A percentile compares a stretch with the other conserved stretches of the same genome.
These are phyloP conservation scores for Fusarium sp. DNA, from an alignment of 2,329 filamentous ascomycete genomes.

Conservation along the genomic window DNA sequence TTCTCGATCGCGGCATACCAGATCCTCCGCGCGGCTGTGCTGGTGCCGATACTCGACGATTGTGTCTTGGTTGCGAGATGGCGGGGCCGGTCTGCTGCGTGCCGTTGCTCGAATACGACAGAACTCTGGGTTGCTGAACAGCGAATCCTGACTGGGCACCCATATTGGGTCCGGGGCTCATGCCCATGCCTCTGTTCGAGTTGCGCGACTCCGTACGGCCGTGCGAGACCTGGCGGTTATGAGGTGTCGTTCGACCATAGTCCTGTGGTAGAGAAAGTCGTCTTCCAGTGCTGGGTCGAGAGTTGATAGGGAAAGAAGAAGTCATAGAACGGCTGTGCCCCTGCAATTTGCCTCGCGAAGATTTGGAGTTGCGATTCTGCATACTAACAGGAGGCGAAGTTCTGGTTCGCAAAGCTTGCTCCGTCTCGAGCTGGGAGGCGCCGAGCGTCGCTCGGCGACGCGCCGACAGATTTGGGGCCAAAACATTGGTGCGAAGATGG, in stretches of 20 bases:
- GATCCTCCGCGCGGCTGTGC: constrained; percentile 18
- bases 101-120: constrained; percentile 40
- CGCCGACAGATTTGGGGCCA: constrained; percentile 47
- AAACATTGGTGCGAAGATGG: constrained; percentile 38
- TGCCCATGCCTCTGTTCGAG: constrained; percentile 25
- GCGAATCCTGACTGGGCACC: constrained; percentile 18
- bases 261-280: constrained; percentile 40
- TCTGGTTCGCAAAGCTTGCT: constrained; percentile 48
- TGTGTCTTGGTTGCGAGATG: constrained; percentile 29
- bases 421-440: constrained; percentile 20
- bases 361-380: constrained; percentile 54
- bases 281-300: constrained; percentile 19
- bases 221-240: constrained; percentile 30
- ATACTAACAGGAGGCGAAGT: constrained; percentile 59
- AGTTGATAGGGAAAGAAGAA: constrained; percentile 28
- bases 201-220: constrained; percentile 27
- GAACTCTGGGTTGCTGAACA: constrained; percentile 24
- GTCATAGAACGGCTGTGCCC: constrained; percentile 28
- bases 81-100: constrained; percentile 19
- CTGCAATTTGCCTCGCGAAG: constrained; percentile 29
- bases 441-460: constrained; percentile 19
- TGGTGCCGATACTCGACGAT: constrained; percentile 40
- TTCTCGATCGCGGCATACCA: constrained; percentile 31
- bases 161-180: constrained; percentile 8
- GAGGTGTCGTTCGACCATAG: constrained; percentile 31